Conservation (phyloP, 139 green algal genomes). For the Zygnema cylindricum region DNA sequence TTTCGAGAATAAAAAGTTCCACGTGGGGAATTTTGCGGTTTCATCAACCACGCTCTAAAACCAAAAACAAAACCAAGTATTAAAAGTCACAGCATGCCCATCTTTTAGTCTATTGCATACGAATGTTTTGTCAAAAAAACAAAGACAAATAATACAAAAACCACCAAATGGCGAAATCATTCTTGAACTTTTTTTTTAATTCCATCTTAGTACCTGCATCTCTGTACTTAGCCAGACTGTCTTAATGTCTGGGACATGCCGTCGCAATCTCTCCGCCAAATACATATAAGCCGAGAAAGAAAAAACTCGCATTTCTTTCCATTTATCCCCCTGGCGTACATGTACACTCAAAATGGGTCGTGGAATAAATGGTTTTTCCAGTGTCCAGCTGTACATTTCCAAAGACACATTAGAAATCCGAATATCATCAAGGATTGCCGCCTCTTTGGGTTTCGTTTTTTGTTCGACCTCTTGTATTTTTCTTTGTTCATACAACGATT, state of each 20-base stretch:
- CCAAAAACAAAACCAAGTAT: too few species aligned
- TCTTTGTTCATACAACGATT: not conserved
- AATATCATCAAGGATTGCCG: too few species aligned
- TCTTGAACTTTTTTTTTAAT: too few species aligned
- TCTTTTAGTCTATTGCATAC: too few species aligned
- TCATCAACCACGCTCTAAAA: too few species aligned
- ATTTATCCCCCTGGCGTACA: constrained; percentile 46
- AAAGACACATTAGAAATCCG: not conserved
- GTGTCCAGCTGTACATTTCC: not conserved
- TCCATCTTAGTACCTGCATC: too few species aligned
- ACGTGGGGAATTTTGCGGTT: too few species aligned
- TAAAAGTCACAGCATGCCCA: too few species aligned
- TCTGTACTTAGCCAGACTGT: constrained; percentile 46
- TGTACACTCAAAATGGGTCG: constrained; percentile 44
- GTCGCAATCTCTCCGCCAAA: constrained; percentile 29
- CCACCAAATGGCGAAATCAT: too few species aligned
- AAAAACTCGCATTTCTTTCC: constrained; percentile 27
- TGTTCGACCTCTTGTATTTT: not conserved
- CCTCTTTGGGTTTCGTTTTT: not conserved
- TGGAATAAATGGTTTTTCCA: not conserved
- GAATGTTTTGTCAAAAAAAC: too few species aligned
- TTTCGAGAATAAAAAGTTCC: too few species aligned
- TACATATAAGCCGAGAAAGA: constrained; percentile 28
- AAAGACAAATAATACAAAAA: too few species aligned
- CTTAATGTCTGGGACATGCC: constrained; percentile 25